These are phyloP conservation scores for Aspergillus terreus DNA, from an alignment of 2,329 filamentous ascomycete species.

Conservation along the genomic window DNA sequence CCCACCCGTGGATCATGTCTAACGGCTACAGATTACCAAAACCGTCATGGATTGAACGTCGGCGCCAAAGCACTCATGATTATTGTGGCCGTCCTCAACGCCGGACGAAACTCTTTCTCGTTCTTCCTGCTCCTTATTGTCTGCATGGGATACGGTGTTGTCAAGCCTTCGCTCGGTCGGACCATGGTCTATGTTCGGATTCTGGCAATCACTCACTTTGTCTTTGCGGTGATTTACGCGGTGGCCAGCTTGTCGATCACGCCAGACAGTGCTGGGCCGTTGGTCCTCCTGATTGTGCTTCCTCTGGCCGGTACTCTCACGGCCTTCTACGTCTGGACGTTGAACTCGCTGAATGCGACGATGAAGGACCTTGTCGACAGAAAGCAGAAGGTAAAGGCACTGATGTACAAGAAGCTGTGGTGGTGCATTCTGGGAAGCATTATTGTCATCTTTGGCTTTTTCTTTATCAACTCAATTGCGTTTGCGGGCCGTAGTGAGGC, in stretches of 20 bases:
- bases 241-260: constrained; percentile 84
- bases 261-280: constrained; percentile 81
- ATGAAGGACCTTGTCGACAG: constrained; percentile 95
- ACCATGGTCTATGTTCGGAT: constrained; percentile 93
- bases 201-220: constrained; percentile 86
- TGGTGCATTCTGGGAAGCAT: constrained; percentile 94
- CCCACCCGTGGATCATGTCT: constrained; percentile 21
- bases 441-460: constrained; percentile 93
- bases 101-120: constrained; percentile 92
- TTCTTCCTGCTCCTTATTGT: constrained; percentile 98
- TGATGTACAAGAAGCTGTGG: constrained; percentile 98
- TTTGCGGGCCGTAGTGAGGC: constrained; percentile 82
- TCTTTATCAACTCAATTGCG: constrained; percentile 96
- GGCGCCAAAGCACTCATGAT: constrained; percentile 84
- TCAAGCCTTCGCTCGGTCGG: constrained; percentile 85
- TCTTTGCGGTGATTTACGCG: constrained; percentile 91
- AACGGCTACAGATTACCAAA: constrained; percentile 71
- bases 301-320: constrained; percentile 89
- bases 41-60: constrained; percentile 78
- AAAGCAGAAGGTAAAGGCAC: constrained; percentile 87
- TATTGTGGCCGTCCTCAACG: constrained; percentile 88
- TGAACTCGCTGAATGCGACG: constrained; percentile 90
- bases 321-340: constrained; percentile 97
- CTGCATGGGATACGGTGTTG: constrained; percentile 98
- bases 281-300: constrained; percentile 88